Evolutionary conservation across 441 rosid genomes (phyloP).

Genomic region (Erodium moschatum): DNA sequence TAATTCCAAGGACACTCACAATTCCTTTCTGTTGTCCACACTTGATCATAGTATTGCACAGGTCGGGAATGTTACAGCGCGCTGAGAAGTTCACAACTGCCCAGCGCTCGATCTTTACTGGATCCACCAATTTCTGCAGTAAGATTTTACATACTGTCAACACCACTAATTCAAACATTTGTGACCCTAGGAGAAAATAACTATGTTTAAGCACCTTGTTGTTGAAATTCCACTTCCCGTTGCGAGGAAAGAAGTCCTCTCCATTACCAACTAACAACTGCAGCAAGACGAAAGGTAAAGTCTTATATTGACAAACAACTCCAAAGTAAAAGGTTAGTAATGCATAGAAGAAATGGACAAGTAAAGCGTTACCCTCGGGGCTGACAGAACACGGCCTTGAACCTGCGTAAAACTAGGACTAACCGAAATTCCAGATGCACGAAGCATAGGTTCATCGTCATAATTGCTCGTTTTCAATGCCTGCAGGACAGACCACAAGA

Average conservation of each 20-base stretch:
- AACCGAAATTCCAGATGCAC: constrained; percentile 58
- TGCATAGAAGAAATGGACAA: neutral
- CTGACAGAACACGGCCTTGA: constrained; percentile 43
- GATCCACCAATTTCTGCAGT: neutral
- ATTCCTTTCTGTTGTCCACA: constrained; percentile 61
- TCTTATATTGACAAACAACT: neutral
- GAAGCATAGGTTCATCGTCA: constrained; percentile 54
- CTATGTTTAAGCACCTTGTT: constrained; percentile 39
- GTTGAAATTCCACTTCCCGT: constrained; percentile 75
- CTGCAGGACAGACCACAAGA: constrained; percentile 22
- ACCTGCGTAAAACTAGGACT: constrained; percentile 47
- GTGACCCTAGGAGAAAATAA: neutral
- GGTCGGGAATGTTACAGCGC: constrained; percentile 45
- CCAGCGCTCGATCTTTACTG: constrained; percentile 7
- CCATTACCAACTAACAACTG: constrained; percentile 70
- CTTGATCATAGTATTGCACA: constrained; percentile 41
- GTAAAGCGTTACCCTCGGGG: neutral
- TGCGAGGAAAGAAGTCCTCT: constrained; percentile 44
- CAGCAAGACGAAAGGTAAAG: neutral
- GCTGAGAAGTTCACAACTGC: constrained; percentile 44
- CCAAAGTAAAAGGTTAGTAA: neutral
- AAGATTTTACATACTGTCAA: neutral
- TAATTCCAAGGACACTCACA: constrained; percentile 35
- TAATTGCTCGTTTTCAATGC: constrained; percentile 45
- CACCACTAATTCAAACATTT: neutral